Evolutionary conservation across 306 rosid genomes (phyloP), one percentile per base, ranked within the genome.

Genomic region (Quercus variabilis): DNA sequence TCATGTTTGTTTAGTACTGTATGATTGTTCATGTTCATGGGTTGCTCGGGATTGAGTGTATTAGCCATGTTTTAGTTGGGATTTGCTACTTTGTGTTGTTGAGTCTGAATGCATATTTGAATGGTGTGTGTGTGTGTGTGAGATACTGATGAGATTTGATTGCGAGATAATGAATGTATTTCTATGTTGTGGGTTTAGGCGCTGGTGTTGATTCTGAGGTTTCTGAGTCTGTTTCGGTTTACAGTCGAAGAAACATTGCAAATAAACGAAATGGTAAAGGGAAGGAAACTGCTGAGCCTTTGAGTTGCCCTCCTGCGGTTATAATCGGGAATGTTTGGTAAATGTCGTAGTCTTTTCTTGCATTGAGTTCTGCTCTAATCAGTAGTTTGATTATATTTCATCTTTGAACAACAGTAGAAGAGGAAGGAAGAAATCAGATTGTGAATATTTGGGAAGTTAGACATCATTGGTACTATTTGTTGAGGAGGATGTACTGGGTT

Each of bases 171-270:
- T 21, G 51, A 54, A 52, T 59, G 26, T 11, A 30, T 78, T 71
- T 71, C 0, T 3, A 35, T 55, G 73, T 51, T 78, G 67, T 73
- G 80, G 41, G 51, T 80, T 73, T 76, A 85, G 94, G 77, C 65
- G 18, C 35, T 30, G 55, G 82, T 72, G 55, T 81, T 72, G 87
- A 62, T 76, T 25, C 5, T 58, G 89, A 83, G 64, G 78, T 51
- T 62, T 60, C 71, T 26, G 89, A 78, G 83, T 83, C 89, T 73
- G 69, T 72, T 71, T 81, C 97, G 17, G 83, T 79, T 26, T 83
- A 77, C 58, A 69, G 71, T 38, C 71, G 86, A 46, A 81, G 79
- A 68, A 70, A 35, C 10, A 51, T 77, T 69, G 23, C 85, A 23
- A 31, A 79, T 25, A 78, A 84, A 88, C 73, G 78, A 74, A 89